These are phyloP conservation scores for Fomitopsis serialis DNA, from an alignment of 768 basidiomycete species.

Conservation along the genomic window DNA sequence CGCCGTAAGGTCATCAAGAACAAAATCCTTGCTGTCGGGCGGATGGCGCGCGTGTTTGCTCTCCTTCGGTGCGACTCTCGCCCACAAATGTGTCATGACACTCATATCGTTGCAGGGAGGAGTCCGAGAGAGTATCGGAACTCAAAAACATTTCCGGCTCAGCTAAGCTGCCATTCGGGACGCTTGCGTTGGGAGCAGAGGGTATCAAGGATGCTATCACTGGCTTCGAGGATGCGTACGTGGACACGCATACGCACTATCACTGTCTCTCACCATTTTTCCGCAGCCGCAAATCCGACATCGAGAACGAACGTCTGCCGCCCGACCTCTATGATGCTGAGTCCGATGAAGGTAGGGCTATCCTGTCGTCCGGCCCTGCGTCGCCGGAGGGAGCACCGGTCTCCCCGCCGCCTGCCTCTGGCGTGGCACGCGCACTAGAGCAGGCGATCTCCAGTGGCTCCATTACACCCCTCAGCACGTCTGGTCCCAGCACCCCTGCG, in stretches of 20 bases:
- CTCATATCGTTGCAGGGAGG: slow-evolving; percentile 59
- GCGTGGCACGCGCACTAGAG: slow-evolving; percentile 26
- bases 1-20: slow-evolving; percentile 92
- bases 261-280: neutral
- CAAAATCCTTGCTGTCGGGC: slow-evolving; percentile 96
- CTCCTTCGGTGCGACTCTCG: slow-evolving; percentile 72
- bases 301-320: slow-evolving; percentile 97
- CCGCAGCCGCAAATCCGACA: slow-evolving; percentile 88
- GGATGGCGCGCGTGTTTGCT: slow-evolving; percentile 95
- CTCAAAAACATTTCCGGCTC: slow-evolving; percentile 88
- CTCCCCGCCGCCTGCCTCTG: slow-evolving; percentile 24
- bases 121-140: slow-evolving; percentile 96
- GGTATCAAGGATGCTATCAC: slow-evolving; percentile 93
- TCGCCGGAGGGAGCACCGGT: slow-evolving; percentile 46
- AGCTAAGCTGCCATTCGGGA: slow-evolving; percentile 72
- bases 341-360: slow-evolving; percentile 65
- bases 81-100: neutral
- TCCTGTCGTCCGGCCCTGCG: slow-evolving; percentile 44
- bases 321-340: slow-evolving; percentile 87
- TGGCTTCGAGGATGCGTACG: slow-evolving; percentile 94
- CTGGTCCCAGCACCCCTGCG: slow-evolving; percentile 37
- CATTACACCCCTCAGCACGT: slow-evolving; percentile 15
- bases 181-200: slow-evolving; percentile 83
- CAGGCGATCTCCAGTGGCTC: slow-evolving; percentile 20
- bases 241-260: slow-evolving; percentile 18